Percentiles rank a stretch among this genome's conserved stretches.
Conservation (phyloP, 1,284 basidiomycete species). For the Puccinia polysora region DNA sequence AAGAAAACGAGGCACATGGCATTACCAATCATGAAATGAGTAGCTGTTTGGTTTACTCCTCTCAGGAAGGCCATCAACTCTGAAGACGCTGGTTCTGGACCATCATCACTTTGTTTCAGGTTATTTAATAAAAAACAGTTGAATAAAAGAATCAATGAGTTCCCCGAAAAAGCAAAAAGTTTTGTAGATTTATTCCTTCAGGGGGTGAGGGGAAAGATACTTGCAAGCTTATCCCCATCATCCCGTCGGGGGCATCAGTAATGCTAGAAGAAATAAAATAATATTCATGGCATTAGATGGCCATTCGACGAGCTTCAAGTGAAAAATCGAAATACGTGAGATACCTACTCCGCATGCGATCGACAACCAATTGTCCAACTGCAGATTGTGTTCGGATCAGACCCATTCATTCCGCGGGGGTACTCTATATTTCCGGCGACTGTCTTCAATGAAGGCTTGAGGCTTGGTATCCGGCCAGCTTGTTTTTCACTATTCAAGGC, state of each 20-base stretch:
- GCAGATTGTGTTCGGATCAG: slow-evolving; percentile 25
- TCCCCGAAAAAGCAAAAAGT: not conserved
- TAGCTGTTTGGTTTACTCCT: slow-evolving; percentile 61
- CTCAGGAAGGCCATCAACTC: slow-evolving; percentile 61
- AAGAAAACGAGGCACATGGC: slow-evolving; percentile 58
- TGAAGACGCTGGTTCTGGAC: slow-evolving; percentile 48
- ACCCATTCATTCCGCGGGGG: slow-evolving; percentile 43
- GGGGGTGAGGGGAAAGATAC: not conserved
- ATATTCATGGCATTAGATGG: not conserved
- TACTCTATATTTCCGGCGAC: slow-evolving; percentile 10
- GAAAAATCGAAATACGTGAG: not conserved
- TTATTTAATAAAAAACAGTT: not conserved
- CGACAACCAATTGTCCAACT: slow-evolving; percentile 41
- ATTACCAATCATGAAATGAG: slow-evolving; percentile 76
- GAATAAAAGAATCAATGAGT: not conserved
- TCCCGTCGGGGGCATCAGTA: slow-evolving; percentile 32
- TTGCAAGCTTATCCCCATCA: slow-evolving; percentile 42
- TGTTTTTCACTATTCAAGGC: slow-evolving; percentile 63
- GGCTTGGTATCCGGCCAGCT: slow-evolving; percentile 68
- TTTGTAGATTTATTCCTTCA: no score
- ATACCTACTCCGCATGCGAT: slow-evolving; percentile 25
- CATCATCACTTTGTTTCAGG: slow-evolving; percentile 36
- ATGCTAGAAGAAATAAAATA: no score
- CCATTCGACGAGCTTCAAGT: not conserved
- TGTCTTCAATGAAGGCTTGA: slow-evolving; percentile 58